These are phyloP conservation scores for Penicillium sclerotigenum DNA, from an alignment of 2,329 filamentous ascomycete species.

Conservation along the genomic window DNA sequence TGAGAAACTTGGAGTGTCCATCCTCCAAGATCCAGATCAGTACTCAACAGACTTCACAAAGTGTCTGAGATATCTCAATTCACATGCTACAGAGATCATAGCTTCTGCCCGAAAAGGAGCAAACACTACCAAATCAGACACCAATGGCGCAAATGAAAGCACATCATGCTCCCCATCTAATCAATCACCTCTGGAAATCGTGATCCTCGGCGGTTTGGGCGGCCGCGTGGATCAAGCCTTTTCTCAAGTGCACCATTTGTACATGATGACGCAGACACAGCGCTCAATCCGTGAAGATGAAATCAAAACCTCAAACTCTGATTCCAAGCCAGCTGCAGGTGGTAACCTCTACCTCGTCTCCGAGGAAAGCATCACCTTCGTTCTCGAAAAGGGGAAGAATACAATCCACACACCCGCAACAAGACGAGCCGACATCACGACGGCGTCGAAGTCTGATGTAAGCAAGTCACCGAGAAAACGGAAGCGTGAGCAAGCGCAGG, in stretches of 20 bases:
- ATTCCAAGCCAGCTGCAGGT: slow-evolving; percentile 13
- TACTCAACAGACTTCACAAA: slow-evolving; percentile 91
- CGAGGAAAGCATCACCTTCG: slow-evolving; percentile 74
- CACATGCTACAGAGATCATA: slow-evolving; percentile 27
- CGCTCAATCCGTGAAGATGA: slow-evolving; percentile 11
- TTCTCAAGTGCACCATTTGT: slow-evolving; percentile 83
- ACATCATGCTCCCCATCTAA: background rate
- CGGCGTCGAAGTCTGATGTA: background rate
- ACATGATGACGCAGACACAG: slow-evolving; percentile 45
- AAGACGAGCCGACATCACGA: slow-evolving; percentile 14
- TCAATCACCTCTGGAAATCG: slow-evolving; percentile 55
- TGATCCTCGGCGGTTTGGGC: slow-evolving; percentile 79
- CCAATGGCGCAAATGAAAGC: background rate
- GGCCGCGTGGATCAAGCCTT: slow-evolving; percentile 91
- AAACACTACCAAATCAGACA: slow-evolving; percentile 3
- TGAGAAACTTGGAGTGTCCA: slow-evolving; percentile 54
- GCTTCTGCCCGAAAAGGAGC: slow-evolving; percentile 12
- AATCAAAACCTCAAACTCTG: background rate
- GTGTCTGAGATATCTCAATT: slow-evolving; percentile 61
- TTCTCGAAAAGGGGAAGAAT: slow-evolving; percentile 69
- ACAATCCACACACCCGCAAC: slow-evolving; percentile 60
- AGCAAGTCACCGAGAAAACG: slow-evolving; percentile 7
- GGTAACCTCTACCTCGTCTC: slow-evolving; percentile 75
- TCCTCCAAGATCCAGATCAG: slow-evolving; percentile 75
- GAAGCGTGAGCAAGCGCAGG: background rate